Base-by-base conservation (phyloP, 306 rosid genomes). In the Sindora glabra region DNA sequence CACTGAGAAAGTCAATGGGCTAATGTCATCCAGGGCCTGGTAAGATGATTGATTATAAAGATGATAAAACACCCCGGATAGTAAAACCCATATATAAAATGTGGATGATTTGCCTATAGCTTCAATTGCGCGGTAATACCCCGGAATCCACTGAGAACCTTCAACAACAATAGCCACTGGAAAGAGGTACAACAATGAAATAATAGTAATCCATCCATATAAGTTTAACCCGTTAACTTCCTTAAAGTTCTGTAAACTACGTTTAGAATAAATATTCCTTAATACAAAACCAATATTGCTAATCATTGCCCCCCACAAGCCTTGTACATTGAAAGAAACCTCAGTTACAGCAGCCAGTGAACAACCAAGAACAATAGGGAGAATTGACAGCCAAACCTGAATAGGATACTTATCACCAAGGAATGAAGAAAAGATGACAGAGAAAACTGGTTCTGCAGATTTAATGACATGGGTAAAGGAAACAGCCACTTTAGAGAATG, bases 391-490 rank as follows among this genome's bases (percentile, higher is more conserved):
- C 96, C 99, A 92, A 69, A 89, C 95, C 73, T 77, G 81, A 1
- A 92, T 15, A 13, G 99, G 99, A 65, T 86, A 88, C 0, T 67
- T 73, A 46, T 89, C 90, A 37, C 99, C 99, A 2, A 92, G 75
- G 7, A 81, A 57, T 0, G 96, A 89, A 3, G 86, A 83, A 54
- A 92, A 89, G 0, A 84, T 49, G 23, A 92, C 95, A 5, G 99
- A 78, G 74, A 92, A 92, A 36, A 80, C 96, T 2, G 98, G 99
- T 67, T 88, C 95, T 0, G 95, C 88, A 13, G 96, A 92, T 72
- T 92, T 92, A 54, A 92, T 92, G 60, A 92, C 98, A 59, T 92
- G 96, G 15, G 98, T 92, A 85, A 92, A 92, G 6, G 98, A 92
- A 45, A 92, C 98, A 19, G 94, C 96, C 12, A 89, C 96, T 73